phyloP scores from a whole-genome alignment of 2,329 filamentous ascomycete species.

The Endoconidiophora laricicola region DNA sequence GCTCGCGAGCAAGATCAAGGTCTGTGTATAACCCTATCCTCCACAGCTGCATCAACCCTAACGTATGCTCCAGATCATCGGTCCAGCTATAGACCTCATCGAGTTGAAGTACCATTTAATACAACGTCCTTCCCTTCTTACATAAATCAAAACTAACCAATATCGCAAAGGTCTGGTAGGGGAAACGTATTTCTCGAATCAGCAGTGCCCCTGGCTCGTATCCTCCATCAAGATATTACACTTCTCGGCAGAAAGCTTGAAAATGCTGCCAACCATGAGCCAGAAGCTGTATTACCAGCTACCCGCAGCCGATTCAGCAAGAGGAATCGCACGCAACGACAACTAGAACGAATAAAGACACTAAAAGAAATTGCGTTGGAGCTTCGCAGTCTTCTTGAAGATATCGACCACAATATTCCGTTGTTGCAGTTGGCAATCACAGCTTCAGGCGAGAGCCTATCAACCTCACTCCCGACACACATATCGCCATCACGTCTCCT shows the following conservation, averaged over 20 bases:
- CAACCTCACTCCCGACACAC: constrained; percentile 58
- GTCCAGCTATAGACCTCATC: constrained; percentile 80
- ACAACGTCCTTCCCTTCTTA: background rate
- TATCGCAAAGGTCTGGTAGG: constrained; percentile 27
- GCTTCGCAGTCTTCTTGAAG: constrained; percentile 55
- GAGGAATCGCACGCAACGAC: constrained; percentile 34
- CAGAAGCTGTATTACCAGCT: background rate
- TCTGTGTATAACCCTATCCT: background rate
- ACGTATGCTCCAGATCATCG: constrained; percentile 48
- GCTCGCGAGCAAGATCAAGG: constrained; percentile 65
- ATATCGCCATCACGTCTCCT: constrained; percentile 82
- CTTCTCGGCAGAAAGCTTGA: constrained; percentile 59
- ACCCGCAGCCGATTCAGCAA: background rate
- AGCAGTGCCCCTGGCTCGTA: constrained; percentile 66
- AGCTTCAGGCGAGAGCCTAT: constrained; percentile 76
- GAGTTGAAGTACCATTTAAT: constrained; percentile 55
- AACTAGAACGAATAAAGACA: too few relatives aligned
- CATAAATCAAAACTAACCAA: background rate
- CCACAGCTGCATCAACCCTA: background rate
- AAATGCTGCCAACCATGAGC: constrained; percentile 36
- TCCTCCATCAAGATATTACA: constrained; percentile 69
- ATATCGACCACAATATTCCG: constrained; percentile 83
- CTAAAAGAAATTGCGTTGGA: constrained; percentile 53
- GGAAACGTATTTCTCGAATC: constrained; percentile 56
- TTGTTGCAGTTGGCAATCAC: constrained; percentile 87